Percentiles rank a stretch among this genome's conserved stretches.
Evolutionary conservation across 75 land plant genomes (phyloP).

Genomic region (Gnetum montanum): DNA sequence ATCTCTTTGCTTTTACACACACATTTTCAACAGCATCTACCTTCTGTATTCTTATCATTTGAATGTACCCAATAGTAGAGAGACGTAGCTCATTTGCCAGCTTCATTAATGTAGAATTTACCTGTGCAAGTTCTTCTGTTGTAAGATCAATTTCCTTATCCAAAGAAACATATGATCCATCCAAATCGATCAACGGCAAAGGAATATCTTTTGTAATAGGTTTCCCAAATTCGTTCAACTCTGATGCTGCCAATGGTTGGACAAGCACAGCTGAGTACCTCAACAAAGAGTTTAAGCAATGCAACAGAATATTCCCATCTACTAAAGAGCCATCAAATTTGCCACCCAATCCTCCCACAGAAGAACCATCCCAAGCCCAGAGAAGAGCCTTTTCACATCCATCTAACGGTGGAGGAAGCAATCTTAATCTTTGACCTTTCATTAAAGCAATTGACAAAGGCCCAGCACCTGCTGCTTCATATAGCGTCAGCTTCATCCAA

Average conservation of each 20-base stretch:
- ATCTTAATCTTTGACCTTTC: slow-evolving; percentile 82
- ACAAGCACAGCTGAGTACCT: slow-evolving; percentile 83
- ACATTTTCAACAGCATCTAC: slow-evolving; percentile 19
- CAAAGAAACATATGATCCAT: slow-evolving; percentile 39
- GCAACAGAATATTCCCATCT: slow-evolving; percentile 78
- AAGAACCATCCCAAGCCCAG: slow-evolving; percentile 96
- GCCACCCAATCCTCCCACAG: slow-evolving; percentile 80
- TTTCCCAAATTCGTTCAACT: slow-evolving; percentile 52
- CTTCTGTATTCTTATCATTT: slow-evolving; percentile 50
- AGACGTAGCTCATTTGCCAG: slow-evolving; percentile 51
- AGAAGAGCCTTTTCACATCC: slow-evolving; percentile 84
- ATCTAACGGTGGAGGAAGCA: slow-evolving; percentile 86
- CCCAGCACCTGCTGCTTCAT: slow-evolving; percentile 51
- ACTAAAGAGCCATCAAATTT: slow-evolving; percentile 92
- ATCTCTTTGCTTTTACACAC: slow-evolving; percentile 24
- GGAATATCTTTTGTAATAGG: slow-evolving; percentile 60
- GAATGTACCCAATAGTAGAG: slow-evolving; percentile 77
- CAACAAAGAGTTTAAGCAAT: slow-evolving; percentile 82
- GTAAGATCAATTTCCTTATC: slow-evolving; percentile 33
- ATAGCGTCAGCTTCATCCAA: slow-evolving; percentile 94
- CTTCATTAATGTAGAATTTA: slow-evolving; percentile 29
- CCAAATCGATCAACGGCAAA: slow-evolving; percentile 55
- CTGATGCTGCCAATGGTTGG: slow-evolving; percentile 65
- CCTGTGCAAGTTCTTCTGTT: slow-evolving; percentile 21
- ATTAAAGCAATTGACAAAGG: slow-evolving; percentile 84